phyloP scores from a whole-genome alignment of 1,284 basidiomycete species.

The Tilletia setariae region DNA sequence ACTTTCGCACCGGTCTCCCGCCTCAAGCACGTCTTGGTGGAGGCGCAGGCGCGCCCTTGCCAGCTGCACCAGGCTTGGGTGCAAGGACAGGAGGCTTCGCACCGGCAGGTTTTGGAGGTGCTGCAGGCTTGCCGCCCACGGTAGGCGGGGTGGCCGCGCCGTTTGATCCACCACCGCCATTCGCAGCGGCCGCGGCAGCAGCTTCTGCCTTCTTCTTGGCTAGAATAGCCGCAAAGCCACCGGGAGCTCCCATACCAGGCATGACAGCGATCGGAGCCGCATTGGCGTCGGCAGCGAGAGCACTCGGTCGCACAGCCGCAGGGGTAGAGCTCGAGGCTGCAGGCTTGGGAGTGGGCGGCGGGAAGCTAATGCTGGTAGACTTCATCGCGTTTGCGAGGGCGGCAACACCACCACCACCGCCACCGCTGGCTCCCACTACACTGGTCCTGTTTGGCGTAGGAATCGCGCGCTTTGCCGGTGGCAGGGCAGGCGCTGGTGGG shows the following conservation, averaged over 20 bases:
- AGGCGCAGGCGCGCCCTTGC: background rate
- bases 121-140: background rate
- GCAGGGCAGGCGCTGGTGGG: constrained; percentile 26
- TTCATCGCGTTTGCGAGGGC: constrained; percentile 60
- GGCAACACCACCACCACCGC: constrained; percentile 33
- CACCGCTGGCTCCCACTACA: constrained; percentile 23
- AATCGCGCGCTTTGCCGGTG: constrained; percentile 47
- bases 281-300: constrained; percentile 44
- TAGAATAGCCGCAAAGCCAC: constrained; percentile 56
- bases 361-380: constrained; percentile 25
- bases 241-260: constrained; percentile 55
- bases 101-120: constrained; percentile 4
- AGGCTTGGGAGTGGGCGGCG: constrained; percentile 55
- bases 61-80: constrained; percentile 5
- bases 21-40: background rate
- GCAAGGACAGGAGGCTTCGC: constrained; percentile 11
- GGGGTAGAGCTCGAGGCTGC: background rate
- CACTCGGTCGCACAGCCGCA: constrained; percentile 25
- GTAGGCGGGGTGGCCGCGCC: background rate
- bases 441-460: constrained; percentile 40
- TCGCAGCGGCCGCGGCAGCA: constrained; percentile 25
- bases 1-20: background rate
- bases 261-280: constrained; percentile 56
- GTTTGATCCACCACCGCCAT: background rate
- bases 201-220: constrained; percentile 55